Base-by-base conservation (phyloP, 1,284 basidiomycete species). In the Cryptococcus hybrid region DNA sequence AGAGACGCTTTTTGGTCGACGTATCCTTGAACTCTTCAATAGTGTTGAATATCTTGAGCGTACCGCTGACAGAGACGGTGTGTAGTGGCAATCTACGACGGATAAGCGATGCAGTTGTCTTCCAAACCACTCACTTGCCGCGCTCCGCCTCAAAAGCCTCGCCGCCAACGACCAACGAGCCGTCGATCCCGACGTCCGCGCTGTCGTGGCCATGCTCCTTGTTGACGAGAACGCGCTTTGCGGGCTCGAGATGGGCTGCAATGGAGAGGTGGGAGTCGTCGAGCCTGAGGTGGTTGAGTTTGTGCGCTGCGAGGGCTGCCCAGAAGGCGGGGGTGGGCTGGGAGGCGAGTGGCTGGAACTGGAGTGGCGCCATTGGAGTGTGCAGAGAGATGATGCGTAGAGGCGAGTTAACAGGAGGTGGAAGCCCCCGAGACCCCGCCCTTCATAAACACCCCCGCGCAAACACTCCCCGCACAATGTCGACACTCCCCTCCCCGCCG, bases 1-100 rank as follows among this genome's bases (percentile, higher is more conserved):
- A 92, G 7, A 96, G 75, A 12, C 84, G 84, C 24, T 87, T 85
- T 82, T 99, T 98, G 1, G 55, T 30, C 68, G 97, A 90, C 1
- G 87, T 86, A 2, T 84, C 83, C 69, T 89, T 93, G 80, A 99
- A 99, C 11, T 96, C 92, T 67, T 98, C 94, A 66, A 98, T 87
- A 1, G 96, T 98, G 73, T 99, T 99, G 80, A 84, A 94, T 74
- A 93, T 93, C 82, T 92, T 94, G 67, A 98, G 83, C 1, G 81
- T 78, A 8, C 95, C 95, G 5, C 60, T 69, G 1, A 84, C 79
- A 0, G 74, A 51, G 13, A 83, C 78, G 2, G 82, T 76, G 58
- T 80, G 69, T 0, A 78, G 63, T 0, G 82, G 77, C n/a, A 75
- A 54, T 47, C 83, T 85, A 11, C 13, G 24, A 12, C 5, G 6